Conservation (phyloP, 1,139 yeast genomes). For the Cylindricascospora bacillispora region DNA sequence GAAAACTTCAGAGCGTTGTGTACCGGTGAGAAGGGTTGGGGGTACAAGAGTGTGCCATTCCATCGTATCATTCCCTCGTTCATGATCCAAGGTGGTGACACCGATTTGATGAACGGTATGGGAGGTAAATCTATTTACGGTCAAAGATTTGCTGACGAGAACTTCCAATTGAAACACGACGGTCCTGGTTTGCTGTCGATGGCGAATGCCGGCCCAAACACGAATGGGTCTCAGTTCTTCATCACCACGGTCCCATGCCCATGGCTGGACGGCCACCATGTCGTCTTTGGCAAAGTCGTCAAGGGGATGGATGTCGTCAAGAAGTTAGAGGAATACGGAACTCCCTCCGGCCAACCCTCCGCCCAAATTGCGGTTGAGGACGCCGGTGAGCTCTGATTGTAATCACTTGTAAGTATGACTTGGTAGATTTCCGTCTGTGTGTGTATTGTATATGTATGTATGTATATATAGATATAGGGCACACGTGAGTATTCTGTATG, state of each 20-base stretch:
- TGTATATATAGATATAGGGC: too few species aligned
- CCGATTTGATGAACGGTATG: slow-evolving; percentile 83
- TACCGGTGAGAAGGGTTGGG: slow-evolving; percentile 47
- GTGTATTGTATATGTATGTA: too few species aligned
- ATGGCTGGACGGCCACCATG: slow-evolving; percentile 93
- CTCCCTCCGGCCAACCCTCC: slow-evolving; percentile 61
- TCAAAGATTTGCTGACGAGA: slow-evolving; percentile 76
- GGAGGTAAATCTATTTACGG: slow-evolving; percentile 97
- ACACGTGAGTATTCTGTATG: too few species aligned
- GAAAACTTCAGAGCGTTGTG: slow-evolving; percentile 64
- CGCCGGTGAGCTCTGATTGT: slow-evolving; percentile 62
- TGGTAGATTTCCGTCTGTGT: too few species aligned
- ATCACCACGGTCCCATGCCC: slow-evolving; percentile 83
- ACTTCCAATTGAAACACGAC: slow-evolving; percentile 67
- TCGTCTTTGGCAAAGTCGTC: slow-evolving; percentile 86
- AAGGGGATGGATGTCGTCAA: slow-evolving; percentile 78
- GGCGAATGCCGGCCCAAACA: slow-evolving; percentile 96
- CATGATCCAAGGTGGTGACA: slow-evolving; percentile 98
- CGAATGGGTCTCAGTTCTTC: slow-evolving; percentile 94
- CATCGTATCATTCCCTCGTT: slow-evolving; percentile 90
- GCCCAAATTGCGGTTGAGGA: slow-evolving; percentile 61
- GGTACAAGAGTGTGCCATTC: slow-evolving; percentile 75
- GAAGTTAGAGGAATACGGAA: slow-evolving; percentile 64
- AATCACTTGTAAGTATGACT: too few species aligned
- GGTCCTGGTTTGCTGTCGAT: slow-evolving; percentile 81